phyloP scores from a whole-genome alignment of 139 green algal species.

The Bryopsis sp. region DNA sequence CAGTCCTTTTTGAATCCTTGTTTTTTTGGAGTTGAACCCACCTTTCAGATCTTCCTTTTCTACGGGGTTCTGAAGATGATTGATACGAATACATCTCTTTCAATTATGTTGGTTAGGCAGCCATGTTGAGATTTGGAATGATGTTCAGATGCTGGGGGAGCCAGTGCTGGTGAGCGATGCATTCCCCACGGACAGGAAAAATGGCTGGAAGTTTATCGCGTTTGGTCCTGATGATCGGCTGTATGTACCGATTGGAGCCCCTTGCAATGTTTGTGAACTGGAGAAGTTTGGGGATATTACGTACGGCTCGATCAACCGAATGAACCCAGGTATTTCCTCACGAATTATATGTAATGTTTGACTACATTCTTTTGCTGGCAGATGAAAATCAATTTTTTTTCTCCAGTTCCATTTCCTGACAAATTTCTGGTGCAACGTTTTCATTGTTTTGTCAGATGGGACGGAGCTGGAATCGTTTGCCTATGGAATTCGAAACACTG shows the following conservation, averaged over 20 bases:
- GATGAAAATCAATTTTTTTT: too few relatives aligned
- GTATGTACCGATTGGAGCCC: slow-evolving; percentile 24
- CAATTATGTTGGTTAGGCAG: too few relatives aligned
- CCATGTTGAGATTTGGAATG: too few relatives aligned
- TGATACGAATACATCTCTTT: too few relatives aligned
- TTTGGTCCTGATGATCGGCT: slow-evolving; percentile 28
- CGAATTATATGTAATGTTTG: too few relatives aligned
- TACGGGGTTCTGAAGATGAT: too few relatives aligned
- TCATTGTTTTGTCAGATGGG: slow-evolving; percentile 7
- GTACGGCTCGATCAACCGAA: slow-evolving; percentile 15
- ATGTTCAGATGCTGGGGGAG: slow-evolving; percentile 1
- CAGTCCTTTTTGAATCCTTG: neutral
- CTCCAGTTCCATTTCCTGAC: too few relatives aligned
- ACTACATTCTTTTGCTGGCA: too few relatives aligned
- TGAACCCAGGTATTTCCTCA: slow-evolving; percentile 19
- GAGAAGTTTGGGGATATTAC: slow-evolving; percentile 8
- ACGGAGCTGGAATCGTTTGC: slow-evolving; percentile 15
- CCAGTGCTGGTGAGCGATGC: slow-evolving; percentile 16
- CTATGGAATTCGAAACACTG: slow-evolving; percentile 25
- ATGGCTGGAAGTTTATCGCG: slow-evolving; percentile 26
- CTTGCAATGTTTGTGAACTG: slow-evolving; percentile 24
- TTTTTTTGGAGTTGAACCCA: neutral
- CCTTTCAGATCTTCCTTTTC: neutral
- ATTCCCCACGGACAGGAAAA: slow-evolving; percentile 8
- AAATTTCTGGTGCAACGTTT: neutral